Percentiles rank a stretch among this genome's conserved stretches.
phyloP scores from a whole-genome alignment of 768 basidiomycete genomes.

The Suillus lakei region DNA sequence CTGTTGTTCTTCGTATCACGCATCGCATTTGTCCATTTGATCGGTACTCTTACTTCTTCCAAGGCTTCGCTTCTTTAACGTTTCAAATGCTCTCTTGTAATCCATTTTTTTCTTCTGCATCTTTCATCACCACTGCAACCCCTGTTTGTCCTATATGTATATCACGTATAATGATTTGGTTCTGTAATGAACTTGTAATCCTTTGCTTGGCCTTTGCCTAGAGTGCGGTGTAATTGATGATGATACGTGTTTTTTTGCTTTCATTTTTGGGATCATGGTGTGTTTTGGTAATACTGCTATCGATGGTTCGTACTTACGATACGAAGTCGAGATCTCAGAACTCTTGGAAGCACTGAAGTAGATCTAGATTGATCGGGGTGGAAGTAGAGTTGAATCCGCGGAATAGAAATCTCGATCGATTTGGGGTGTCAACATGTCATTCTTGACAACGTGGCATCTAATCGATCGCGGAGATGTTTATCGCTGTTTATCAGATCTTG shows the following conservation, averaged over 20 bases:
- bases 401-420: conserved; percentile 3
- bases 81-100: neutral
- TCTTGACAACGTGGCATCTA: conserved; percentile 6
- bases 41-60: neutral
- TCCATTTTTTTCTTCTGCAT: neutral
- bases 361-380: conserved; percentile 4
- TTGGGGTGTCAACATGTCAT: neutral
- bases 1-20: conserved; percentile 3
- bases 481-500: neutral
- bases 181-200: conserved; percentile 9
- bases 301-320: neutral
- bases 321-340: neutral
- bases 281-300: too few species aligned
- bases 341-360: neutral
- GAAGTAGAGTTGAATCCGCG: neutral
- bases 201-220: neutral
- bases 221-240: neutral
- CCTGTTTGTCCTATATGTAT: conserved; percentile 2
- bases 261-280: neutral
- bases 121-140: neutral
- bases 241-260: neutral
- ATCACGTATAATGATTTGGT: conserved; percentile 6
- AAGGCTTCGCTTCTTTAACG: neutral
- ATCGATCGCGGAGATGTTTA: conserved; percentile 1
- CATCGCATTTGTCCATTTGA: neutral